Conservation (phyloP, 805 yeast species). For the Zygoascus bituminiphila region DNA sequence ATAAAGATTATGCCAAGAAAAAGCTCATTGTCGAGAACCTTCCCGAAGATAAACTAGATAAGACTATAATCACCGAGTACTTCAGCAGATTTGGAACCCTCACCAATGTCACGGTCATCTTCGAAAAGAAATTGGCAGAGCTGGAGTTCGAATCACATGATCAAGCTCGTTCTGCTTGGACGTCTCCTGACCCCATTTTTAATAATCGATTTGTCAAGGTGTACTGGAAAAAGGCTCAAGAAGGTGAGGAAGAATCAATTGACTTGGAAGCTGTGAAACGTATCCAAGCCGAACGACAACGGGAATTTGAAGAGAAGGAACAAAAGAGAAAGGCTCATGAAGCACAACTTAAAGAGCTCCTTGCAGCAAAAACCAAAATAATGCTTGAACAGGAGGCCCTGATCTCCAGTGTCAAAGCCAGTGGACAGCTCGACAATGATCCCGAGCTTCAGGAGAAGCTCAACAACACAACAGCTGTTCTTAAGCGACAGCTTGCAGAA, state of each 20-base stretch:
- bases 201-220: constrained; percentile 43
- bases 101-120: constrained; percentile 25
- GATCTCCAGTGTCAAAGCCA: constrained; percentile 23
- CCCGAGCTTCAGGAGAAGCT: constrained; percentile 15
- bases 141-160: constrained; percentile 33
- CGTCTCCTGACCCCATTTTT: constrained; percentile 37
- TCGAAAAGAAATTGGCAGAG: constrained; percentile 29
- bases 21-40: constrained; percentile 36
- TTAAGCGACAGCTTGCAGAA: constrained; percentile 28
- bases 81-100: constrained; percentile 38
- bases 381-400: constrained; percentile 31
- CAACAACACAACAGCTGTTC: constrained; percentile 20
- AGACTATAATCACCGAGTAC: constrained; percentile 27
- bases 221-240: constrained; percentile 29
- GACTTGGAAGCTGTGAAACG: constrained; percentile 34
- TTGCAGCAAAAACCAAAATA: constrained; percentile 27
- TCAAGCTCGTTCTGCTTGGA: constrained; percentile 37
- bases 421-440: constrained; percentile 14
- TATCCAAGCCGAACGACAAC: constrained; percentile 35
- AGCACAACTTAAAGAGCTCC: constrained; percentile 26
- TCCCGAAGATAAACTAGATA: constrained; percentile 36
- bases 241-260: constrained; percentile 20
- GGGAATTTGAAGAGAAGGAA: constrained; percentile 34
- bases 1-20: constrained; percentile 24
- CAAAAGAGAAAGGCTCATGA: constrained; percentile 29